phyloP scores from a whole-genome alignment of 768 basidiomycete genomes.

The Boletellus sp. region DNA sequence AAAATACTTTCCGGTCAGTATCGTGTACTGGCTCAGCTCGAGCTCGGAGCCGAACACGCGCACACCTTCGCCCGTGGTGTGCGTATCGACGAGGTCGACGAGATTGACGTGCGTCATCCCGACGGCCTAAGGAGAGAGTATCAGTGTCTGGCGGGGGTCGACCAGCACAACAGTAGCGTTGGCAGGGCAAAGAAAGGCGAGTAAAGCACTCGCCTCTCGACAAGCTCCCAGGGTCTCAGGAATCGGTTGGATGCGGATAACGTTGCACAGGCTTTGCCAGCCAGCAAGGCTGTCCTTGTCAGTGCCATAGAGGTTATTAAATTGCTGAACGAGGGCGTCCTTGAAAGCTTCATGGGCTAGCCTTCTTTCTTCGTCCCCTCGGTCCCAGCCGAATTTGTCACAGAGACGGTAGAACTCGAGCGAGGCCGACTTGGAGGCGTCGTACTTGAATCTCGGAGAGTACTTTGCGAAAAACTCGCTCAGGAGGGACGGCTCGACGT shows the following conservation, averaged over 20 bases:
- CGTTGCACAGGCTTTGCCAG: conserved; percentile 12
- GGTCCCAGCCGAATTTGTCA: conserved; percentile 7
- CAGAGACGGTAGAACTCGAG: conserved; percentile 18
- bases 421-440: conserved; percentile 7
- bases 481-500: background rate
- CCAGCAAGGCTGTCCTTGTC: background rate
- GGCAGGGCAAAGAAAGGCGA: too few species aligned
- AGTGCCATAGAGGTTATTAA: conserved; percentile 14
- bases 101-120: conserved; percentile 4
- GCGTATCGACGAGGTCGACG: conserved; percentile 17
- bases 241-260: conserved; percentile 2
- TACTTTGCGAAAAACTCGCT: background rate
- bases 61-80: background rate
- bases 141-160: background rate
- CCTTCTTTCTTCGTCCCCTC: background rate
- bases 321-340: conserved; percentile 11
- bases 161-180: too few species aligned
- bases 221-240: conserved; percentile 6
- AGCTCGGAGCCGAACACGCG: conserved; percentile 6
- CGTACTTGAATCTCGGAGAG: conserved; percentile 2
- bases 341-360: conserved; percentile 5
- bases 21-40: conserved; percentile 11
- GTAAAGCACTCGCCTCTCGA: conserved; percentile 9
- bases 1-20: conserved; percentile 5
- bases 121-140: background rate